phyloP scores from a whole-genome alignment of 805 yeast genomes.

The Dipodascus albidus region DNA sequence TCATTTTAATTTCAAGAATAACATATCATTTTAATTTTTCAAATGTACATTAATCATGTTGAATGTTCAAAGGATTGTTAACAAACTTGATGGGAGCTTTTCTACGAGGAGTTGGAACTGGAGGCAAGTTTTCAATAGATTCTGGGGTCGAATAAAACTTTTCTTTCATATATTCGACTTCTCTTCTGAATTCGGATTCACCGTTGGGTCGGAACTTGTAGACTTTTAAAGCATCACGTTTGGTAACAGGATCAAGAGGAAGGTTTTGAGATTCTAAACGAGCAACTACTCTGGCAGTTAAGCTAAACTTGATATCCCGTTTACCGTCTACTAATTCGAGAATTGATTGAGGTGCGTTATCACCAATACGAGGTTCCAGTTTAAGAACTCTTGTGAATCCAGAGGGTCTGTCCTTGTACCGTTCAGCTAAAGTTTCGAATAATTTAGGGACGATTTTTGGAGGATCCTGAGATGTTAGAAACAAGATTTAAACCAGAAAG shows the following conservation, averaged over 20 bases:
- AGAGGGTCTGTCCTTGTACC: conserved; percentile 53
- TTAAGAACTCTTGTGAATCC: conserved; percentile 82
- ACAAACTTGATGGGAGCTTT: neutral
- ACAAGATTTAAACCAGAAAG: neutral
- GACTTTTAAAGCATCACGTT: conserved; percentile 44
- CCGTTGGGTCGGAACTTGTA: conserved; percentile 38
- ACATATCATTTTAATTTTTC: no score
- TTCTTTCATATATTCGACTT: conserved; percentile 47
- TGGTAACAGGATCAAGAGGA: conserved; percentile 41
- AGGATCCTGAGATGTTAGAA: conserved; percentile 23
- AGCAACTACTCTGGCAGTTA: conserved; percentile 76
- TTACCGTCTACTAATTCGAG: conserved; percentile 74
- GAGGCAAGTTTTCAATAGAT: neutral
- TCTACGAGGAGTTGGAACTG: neutral
- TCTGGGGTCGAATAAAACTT: conserved; percentile 28
- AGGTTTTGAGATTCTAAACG: conserved; percentile 55
- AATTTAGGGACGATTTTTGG: conserved; percentile 50
- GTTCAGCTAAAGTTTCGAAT: conserved; percentile 47
- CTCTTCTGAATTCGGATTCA: conserved; percentile 39
- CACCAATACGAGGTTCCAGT: conserved; percentile 79
- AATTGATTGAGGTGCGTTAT: conserved; percentile 81
- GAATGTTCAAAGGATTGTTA: neutral
- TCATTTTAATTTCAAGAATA: neutral
- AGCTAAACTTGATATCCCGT: conserved; percentile 64
- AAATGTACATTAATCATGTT: neutral